phyloP scores from a whole-genome alignment of 129 eudicot genomes.

The Arctium lappa region DNA sequence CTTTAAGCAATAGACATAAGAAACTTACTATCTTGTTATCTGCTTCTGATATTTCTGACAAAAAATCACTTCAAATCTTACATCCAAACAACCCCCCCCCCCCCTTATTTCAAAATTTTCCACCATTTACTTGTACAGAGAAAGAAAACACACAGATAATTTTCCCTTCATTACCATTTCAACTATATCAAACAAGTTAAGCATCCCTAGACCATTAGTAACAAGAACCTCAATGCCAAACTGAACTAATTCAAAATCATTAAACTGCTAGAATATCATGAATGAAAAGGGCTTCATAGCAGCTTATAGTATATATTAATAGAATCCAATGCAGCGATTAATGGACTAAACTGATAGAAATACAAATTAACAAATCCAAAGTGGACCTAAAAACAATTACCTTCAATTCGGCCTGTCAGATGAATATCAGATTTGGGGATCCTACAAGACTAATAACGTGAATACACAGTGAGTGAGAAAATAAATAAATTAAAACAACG shows the following conservation, averaged over 20 bases:
- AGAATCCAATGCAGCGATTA: background rate
- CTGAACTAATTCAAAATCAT: background rate
- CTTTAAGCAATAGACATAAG: background rate
- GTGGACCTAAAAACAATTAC: conserved; percentile 1
- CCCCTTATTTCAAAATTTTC: background rate
- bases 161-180: conserved; percentile 10
- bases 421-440: conserved; percentile 16
- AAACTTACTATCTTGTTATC: background rate
- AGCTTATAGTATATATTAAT: background rate
- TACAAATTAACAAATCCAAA: background rate
- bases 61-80: background rate
- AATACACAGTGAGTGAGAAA: conserved; percentile 3
- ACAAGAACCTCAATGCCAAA: background rate
- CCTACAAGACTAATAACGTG: background rate
- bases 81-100: background rate
- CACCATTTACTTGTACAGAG: background rate
- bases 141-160: background rate
- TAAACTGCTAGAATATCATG: background rate
- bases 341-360: background rate
- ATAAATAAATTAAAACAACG: background rate
- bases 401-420: conserved; percentile 1
- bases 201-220: background rate
- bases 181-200: conserved; percentile 5
- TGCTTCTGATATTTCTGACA: background rate
- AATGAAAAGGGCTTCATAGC: background rate